Base-by-base conservation (phyloP, 169 alveolate genomes). In the Prorocentrum cordatum region DNA sequence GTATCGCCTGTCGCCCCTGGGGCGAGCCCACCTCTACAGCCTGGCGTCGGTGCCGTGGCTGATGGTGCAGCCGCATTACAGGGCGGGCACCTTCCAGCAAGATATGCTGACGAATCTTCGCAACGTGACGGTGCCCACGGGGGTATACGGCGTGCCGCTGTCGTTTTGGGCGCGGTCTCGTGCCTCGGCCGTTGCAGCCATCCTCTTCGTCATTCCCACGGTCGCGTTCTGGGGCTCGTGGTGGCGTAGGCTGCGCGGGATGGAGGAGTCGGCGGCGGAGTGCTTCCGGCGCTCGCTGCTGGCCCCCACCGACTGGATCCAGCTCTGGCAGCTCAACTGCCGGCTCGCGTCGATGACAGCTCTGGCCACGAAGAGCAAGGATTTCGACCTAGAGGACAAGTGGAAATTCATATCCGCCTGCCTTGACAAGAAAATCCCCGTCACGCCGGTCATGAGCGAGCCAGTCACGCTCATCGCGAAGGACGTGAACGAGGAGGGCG, bases 401-500 rank as follows among this genome's bases (percentile, higher is more conserved):
- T 77, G 87, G 87, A 77, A 35, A 42, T 77, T 77, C 73, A 77
- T 77, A 59, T n/a, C 54, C 42, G 87, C 73, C 38, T 77, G 87
- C 27, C 73, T 58, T 27, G 73, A 70, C 31, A 7, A 32, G 38
- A 20, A 3, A 24, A 58, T 24, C 31, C 31, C 33, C 67, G n/a
- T n/a, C n/a, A n/a, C n/a, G n/a, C n/a, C n/a, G n/a, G n/a, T n/a
- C n/a, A n/a, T n/a, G n/a, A n/a, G n/a, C n/a, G 59, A 45, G 59
- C 59, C 59, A 45, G 22, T 4, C 16, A 45, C 2, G 22, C 16
- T 24, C 24, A 4, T 20, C 9, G 6, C 35, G 45, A 36, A 73
- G 85, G 87, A 77, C 33, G 88, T 77, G 62, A 77, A 77, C 45
- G 88, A 77, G 24, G 88, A 77, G 45, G 88, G 88, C 14, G 88